phyloP scores from a whole-genome alignment of 192 early-diverging fungal genomes.

The Backusella macrospora region DNA sequence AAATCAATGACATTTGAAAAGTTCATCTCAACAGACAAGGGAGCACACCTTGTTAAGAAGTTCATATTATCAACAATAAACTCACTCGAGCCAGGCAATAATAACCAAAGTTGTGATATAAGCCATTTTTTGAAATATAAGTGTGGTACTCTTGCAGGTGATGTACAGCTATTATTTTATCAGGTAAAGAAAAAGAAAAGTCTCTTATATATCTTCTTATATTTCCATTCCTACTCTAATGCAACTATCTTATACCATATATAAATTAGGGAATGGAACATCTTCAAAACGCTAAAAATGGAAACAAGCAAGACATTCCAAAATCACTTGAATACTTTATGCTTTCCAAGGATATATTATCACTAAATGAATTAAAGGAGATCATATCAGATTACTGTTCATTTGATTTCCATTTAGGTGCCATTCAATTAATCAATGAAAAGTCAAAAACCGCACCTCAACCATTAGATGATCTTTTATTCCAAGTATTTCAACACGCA shows the following conservation, averaged over 20 bases:
- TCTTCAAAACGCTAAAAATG: conserved; percentile 7
- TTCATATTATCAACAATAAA: background rate
- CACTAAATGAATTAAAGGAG: background rate
- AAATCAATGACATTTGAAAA: background rate
- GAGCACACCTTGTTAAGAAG: background rate
- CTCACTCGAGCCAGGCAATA: background rate
- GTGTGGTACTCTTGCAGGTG: background rate
- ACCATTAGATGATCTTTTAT: background rate
- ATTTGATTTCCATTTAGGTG: background rate
- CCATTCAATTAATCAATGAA: background rate
- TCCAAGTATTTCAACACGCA: background rate
- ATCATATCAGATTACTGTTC: background rate
- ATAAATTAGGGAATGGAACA: background rate
- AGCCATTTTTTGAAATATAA: background rate
- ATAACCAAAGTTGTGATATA: background rate
- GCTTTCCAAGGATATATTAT: background rate
- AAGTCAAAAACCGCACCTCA: background rate
- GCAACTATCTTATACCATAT: background rate
- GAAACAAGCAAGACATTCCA: background rate
- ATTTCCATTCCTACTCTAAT: background rate
- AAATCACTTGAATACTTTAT: background rate
- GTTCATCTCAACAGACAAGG: background rate
- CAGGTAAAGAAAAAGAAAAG: background rate
- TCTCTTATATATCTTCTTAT: background rate
- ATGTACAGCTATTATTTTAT: background rate